phyloP scores from a whole-genome alignment of 2,329 filamentous ascomycete genomes.

The Cladophialophora carrionii region DNA sequence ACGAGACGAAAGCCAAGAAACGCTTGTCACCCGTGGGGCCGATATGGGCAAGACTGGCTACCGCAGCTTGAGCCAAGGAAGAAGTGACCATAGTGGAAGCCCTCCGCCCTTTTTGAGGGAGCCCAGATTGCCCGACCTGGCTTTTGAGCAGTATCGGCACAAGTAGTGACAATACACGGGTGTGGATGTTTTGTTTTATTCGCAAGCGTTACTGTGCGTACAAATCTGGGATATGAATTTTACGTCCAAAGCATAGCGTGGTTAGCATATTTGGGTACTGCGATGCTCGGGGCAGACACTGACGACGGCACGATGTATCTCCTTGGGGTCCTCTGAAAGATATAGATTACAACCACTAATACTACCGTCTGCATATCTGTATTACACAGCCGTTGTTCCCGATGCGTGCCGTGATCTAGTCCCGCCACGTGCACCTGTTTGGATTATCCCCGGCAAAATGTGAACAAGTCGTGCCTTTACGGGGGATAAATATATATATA shows the following conservation, averaged over 20 bases:
- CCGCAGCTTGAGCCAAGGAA: constrained; percentile 31
- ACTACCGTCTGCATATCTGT: neutral
- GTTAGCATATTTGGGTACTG: neutral
- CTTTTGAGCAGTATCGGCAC: constrained; percentile 32
- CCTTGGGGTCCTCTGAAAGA: neutral
- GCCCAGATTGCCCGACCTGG: constrained; percentile 33
- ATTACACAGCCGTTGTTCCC: neutral
- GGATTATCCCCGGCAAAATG: neutral
- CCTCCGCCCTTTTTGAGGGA: constrained; percentile 31
- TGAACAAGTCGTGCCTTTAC: too few species aligned
- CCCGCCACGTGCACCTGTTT: neutral
- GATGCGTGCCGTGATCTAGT: neutral
- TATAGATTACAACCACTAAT: neutral
- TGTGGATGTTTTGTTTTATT: constrained; percentile 4
- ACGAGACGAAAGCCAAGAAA: constrained; percentile 30
- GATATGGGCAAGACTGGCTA: constrained; percentile 31
- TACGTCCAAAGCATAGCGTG: neutral
- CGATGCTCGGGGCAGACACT: neutral
- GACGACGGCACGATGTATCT: neutral
- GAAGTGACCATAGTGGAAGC: constrained; percentile 23
- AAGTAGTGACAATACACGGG: constrained; percentile 16
- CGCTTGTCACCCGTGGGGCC: constrained; percentile 28
- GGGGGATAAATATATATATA: too few species aligned
- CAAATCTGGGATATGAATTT: neutral
- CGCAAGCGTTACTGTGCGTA: constrained; percentile 14